Evolutionary conservation across 352 stramenopile species (phyloP).

Genomic region (Globisporangium parvum): DNA sequence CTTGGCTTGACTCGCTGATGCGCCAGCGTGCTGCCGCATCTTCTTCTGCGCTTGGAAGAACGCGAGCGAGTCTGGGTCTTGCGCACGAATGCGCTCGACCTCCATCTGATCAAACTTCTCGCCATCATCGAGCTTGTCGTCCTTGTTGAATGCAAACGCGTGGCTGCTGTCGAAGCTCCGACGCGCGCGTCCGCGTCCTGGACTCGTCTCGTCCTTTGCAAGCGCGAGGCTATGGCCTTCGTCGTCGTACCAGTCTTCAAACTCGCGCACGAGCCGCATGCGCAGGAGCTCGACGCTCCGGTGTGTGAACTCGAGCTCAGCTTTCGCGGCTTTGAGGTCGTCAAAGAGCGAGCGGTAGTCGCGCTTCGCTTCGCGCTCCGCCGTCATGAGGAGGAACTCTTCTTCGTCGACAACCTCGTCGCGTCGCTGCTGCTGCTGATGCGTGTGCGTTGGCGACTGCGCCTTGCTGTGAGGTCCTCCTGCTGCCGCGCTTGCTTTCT

Average conservation of each 20-base stretch:
- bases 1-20: not conserved
- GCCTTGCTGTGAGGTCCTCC: not conserved
- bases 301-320: slow-evolving; percentile 57
- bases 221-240: slow-evolving; percentile 30
- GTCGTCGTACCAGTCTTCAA: slow-evolving; percentile 79
- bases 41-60: slow-evolving; percentile 91
- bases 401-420: slow-evolving; percentile 90
- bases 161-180: slow-evolving; percentile 6
- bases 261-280: slow-evolving; percentile 73
- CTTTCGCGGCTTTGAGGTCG: slow-evolving; percentile 74
- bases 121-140: slow-evolving; percentile 87
- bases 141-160: slow-evolving; percentile 26
- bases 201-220: slow-evolving; percentile 26
- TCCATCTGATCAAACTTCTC: slow-evolving; percentile 92
- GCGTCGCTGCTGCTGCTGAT: slow-evolving; percentile 19
- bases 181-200: slow-evolving; percentile 12
- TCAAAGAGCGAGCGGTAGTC: slow-evolving; percentile 81
- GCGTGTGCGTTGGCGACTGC: not conserved
- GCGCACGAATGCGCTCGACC: slow-evolving; percentile 72
- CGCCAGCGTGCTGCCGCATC: slow-evolving; percentile 50
- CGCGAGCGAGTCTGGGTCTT: slow-evolving; percentile 87
- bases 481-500: not conserved
- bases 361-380: slow-evolving; percentile 80
- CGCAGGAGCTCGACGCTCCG: slow-evolving; percentile 70
- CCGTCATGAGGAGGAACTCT: slow-evolving; percentile 86